A percentile compares a stretch with the other conserved stretches of the same genome.
Evolutionary conservation across 2,329 filamentous ascomycete genomes (phyloP).

Genomic region (Fusarium graminum): DNA sequence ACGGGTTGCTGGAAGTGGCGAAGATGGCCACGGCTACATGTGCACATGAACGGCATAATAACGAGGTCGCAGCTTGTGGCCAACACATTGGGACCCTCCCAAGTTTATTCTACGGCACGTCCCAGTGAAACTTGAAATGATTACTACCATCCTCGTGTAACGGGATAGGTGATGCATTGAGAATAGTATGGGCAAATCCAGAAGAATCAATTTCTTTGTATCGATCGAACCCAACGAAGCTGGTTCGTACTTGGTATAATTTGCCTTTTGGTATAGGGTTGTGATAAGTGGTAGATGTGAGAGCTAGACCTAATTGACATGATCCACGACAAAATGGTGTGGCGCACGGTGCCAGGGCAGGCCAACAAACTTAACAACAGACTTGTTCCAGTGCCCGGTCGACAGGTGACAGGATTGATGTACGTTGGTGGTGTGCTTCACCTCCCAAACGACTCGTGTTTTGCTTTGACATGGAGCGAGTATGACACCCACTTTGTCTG

Average conservation of each 20-base stretch:
- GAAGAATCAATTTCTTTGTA: background rate
- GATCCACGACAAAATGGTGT: background rate
- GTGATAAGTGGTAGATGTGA: background rate
- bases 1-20: conserved; percentile 14
- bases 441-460: conserved; percentile 34
- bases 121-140: conserved; percentile 18
- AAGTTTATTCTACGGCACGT: conserved; percentile 25
- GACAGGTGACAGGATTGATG: conserved; percentile 28
- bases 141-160: conserved; percentile 21
- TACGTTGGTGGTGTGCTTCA: conserved; percentile 29
- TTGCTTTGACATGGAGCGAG: conserved; percentile 37
- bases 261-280: background rate
- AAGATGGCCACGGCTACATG: conserved; percentile 26
- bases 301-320: background rate
- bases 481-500: conserved; percentile 10
- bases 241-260: background rate
- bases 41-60: conserved; percentile 24
- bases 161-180: conserved; percentile 3
- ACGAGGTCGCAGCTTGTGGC: conserved; percentile 38
- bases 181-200: background rate
- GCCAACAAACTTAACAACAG: background rate
- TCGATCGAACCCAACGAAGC: background rate
- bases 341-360: conserved; percentile 1
- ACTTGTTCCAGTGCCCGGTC: background rate
- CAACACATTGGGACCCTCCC: conserved; percentile 44